Base-by-base conservation (phyloP, 306 rosid genomes). In the Potentilla sterilis region DNA sequence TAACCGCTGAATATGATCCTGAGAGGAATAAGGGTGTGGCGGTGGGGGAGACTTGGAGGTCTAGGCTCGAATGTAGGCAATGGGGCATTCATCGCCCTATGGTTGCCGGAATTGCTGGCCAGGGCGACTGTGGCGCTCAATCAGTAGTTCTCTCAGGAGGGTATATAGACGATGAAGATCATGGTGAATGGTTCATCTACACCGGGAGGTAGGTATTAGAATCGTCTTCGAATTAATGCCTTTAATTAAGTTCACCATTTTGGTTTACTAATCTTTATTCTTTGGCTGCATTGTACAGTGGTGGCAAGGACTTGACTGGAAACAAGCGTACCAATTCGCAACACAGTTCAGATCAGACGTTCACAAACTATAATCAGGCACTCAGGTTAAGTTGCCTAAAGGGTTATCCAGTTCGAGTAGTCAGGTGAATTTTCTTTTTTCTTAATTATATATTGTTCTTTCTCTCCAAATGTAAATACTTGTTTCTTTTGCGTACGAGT, bases 61-160 rank as follows among this genome's bases (percentile, higher is more conserved):
- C 81, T 21, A 79, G 93, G 62, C 59, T 82, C 81, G 90, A 82
- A 24, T 90, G 96, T 71, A 65, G 96, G 4, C 96, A 90, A 69
- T 92, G 96, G 96, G 97, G 97, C 2, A 86, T 83, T 43, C 97
- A 92, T 77, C 15, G 75, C 15, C 93, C 96, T 7, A 84, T 81
- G 28, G 88, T 90, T 74, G 83, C 88, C 3, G 91, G 91, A 2
- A 88, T 90, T 75, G 89, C 89, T 18, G 96, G 90, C 0, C 93
- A 89, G 71, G 72, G 87, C 0, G 28, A 69, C 13, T 38, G 74
- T 58, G 90, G 93, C 43, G 88, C 93, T 0, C 93, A 88, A 46
- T 88, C 93, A 28, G 28, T 28, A 28, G 28, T 28, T 28, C 28
- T 28, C 28, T 28, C 28, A 28, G 28, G 28, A 28, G 28, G 28